Percentiles rank a stretch among this genome's conserved stretches.
Evolutionary conservation across 441 rosid species (phyloP).

Genomic region (Raphanus hybrid): DNA sequence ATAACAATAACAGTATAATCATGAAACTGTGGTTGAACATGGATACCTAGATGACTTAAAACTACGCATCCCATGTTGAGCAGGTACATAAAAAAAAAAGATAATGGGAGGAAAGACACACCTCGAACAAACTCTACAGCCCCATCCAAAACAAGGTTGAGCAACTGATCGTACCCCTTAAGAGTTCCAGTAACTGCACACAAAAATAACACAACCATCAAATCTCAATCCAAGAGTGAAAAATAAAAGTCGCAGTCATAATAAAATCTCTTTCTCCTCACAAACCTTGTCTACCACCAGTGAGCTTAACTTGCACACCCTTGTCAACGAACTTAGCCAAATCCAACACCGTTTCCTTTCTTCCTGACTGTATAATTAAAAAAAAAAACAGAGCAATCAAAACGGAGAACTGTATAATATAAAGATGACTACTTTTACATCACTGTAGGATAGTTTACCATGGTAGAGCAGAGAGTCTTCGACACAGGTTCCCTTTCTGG

Average conservation of each 20-base stretch:
- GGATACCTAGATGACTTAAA: neutral
- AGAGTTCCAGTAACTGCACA: conserved; percentile 80
- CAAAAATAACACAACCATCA: neutral
- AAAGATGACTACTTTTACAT: no score
- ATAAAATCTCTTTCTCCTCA: no score
- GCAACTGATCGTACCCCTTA: conserved; percentile 91
- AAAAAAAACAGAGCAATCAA: neutral
- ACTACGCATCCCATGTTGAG: neutral
- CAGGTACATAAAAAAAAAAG: neutral
- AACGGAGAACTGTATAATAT: no score
- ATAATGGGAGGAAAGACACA: conserved; percentile 33
- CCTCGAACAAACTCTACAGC: conserved; percentile 88
- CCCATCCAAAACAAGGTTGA: conserved; percentile 94
- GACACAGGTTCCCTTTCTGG: no score
- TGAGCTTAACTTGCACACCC: conserved; percentile 92
- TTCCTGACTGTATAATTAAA: conserved; percentile 61
- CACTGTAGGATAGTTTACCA: conserved; percentile 18
- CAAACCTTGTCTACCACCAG: conserved; percentile 64
- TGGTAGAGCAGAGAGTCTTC: conserved; percentile 9
- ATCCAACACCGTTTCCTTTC: conserved; percentile 93
- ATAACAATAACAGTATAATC: no score
- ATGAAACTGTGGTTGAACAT: neutral
- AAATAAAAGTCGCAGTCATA: no score
- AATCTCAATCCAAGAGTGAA: no score
- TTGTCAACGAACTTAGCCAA: conserved; percentile 93